Conservation (phyloP, 169 alveolate species). For the Babesia ovis region DNA sequence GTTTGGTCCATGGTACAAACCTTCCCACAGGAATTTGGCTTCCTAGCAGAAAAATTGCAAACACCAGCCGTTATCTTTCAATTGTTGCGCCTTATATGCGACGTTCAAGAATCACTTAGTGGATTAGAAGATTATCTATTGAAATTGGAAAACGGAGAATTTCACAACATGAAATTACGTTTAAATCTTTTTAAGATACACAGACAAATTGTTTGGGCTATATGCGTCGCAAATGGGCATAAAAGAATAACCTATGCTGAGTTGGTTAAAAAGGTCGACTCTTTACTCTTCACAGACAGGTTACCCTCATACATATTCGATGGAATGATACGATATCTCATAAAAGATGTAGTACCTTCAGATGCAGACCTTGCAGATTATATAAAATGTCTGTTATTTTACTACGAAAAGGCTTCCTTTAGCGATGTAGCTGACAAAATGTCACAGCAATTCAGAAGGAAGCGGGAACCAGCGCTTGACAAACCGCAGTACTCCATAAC, state of each 20-base stretch:
- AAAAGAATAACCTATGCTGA: not conserved
- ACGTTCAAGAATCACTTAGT: conserved; percentile 4
- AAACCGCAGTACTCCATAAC: not conserved
- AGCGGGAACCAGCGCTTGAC: not conserved
- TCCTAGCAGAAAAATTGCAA: not conserved
- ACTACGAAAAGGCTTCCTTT: conserved; percentile 15
- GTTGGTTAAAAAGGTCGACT: conserved; percentile 13
- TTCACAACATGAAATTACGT: not conserved
- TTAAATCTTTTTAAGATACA: conserved; percentile 54
- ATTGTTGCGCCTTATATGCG: conserved; percentile 12
- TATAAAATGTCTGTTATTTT: conserved; percentile 9
- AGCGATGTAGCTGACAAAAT: conserved; percentile 14
- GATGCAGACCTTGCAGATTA: conserved; percentile 2
- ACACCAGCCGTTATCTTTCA: conserved; percentile 18
- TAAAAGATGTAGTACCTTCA: not conserved
- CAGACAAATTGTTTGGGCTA: conserved; percentile 5
- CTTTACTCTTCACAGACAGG: conserved; percentile 7
- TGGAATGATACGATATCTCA: conserved; percentile 22
- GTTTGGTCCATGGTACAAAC: conserved; percentile 18
- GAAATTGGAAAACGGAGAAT: not conserved
- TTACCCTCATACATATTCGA: conserved; percentile 45
- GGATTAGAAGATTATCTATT: conserved; percentile 15
- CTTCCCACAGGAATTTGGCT: conserved; percentile 16
- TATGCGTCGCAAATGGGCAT: conserved; percentile 10
- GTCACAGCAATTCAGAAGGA: not conserved